A percentile compares a stretch with the other conserved stretches of the same genome.
phyloP scores from a whole-genome alignment of 2,329 filamentous ascomycete genomes.

The Alternaria brassicae region DNA sequence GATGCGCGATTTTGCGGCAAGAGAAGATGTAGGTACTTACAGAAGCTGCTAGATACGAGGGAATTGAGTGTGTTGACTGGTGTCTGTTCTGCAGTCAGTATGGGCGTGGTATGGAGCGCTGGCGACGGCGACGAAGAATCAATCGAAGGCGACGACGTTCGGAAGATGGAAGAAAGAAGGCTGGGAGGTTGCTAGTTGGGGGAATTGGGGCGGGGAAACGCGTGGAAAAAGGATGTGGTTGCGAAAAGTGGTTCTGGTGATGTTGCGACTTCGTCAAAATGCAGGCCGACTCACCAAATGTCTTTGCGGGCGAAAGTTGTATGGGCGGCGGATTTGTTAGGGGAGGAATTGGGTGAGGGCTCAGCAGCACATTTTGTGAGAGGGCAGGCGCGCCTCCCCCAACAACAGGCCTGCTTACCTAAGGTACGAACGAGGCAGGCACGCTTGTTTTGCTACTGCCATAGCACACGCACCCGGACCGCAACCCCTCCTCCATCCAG shows the following conservation, averaged over 20 bases:
- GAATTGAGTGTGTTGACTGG: conserved; percentile 30
- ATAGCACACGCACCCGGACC: conserved; percentile 21
- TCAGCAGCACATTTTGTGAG: conserved; percentile 9
- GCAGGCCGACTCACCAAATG: conserved; percentile 46
- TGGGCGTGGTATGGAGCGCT: conserved; percentile 23
- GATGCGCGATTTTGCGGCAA: conserved; percentile 37
- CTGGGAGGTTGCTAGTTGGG: conserved; percentile 32
- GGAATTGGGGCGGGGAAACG: conserved; percentile 43
- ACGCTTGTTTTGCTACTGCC: conserved; percentile 24
- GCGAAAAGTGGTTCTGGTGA: conserved; percentile 32
- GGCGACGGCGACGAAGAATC: conserved; percentile 41
- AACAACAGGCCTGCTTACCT: conserved; percentile 16
- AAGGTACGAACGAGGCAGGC: conserved; percentile 12
- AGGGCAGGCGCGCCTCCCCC: conserved; percentile 11
- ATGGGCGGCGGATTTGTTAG: conserved; percentile 26
- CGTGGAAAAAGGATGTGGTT: conserved; percentile 41
- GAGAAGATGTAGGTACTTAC: conserved; percentile 40
- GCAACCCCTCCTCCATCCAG: conserved; percentile 19
- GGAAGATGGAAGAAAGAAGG: conserved; percentile 40
- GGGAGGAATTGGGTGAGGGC: conserved; percentile 18
- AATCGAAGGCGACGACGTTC: conserved; percentile 39
- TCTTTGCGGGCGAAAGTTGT: conserved; percentile 37
- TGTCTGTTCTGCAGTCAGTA: conserved; percentile 46
- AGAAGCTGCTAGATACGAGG: conserved; percentile 25
- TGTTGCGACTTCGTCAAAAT: conserved; percentile 21